Conservation (phyloP, 352 stramenopile genomes). For the Peronospora tabacina region DNA sequence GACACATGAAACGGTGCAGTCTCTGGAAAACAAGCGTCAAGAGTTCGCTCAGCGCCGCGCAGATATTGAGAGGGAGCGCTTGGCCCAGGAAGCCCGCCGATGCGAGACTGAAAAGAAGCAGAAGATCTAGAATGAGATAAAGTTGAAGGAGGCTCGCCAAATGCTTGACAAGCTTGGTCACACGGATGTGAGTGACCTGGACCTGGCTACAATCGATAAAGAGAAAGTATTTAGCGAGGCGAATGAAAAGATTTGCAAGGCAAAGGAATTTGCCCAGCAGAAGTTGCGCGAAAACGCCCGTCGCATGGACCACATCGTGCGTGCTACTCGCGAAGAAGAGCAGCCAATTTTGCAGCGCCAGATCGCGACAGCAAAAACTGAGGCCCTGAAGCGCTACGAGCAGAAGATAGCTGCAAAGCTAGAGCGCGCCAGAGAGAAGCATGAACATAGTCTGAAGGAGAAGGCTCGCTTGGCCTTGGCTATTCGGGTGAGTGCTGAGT, state of each 20-base stretch:
- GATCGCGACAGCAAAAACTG: constrained; percentile 67
- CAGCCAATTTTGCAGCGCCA: constrained; percentile 87
- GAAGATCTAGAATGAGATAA: constrained; percentile 94
- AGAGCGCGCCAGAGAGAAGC: constrained; percentile 72
- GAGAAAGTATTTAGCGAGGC: constrained; percentile 88
- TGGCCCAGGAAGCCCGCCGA: constrained; percentile 66
- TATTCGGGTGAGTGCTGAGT: constrained; percentile 63
- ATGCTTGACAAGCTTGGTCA: constrained; percentile 76
- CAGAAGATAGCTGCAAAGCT: constrained; percentile 82
- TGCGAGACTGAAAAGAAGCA: constrained; percentile 92
- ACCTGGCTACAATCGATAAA: constrained; percentile 70
- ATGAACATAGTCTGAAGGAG: constrained; percentile 88
- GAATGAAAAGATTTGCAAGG: constrained; percentile 91
- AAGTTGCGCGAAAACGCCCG: constrained; percentile 90
- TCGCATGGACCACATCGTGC: constrained; percentile 93
- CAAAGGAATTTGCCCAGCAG: constrained; percentile 91
- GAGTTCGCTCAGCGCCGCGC: constrained; percentile 64
- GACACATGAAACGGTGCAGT: constrained; percentile 89
- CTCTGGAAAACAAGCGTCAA: constrained; percentile 74
- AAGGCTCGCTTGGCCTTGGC: constrained; percentile 59
- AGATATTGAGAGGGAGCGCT: constrained; percentile 70
- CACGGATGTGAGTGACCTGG: constrained; percentile 56
- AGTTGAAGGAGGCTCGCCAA: constrained; percentile 85
- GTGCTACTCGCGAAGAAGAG: constrained; percentile 94
- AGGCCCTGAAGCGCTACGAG: constrained; percentile 51